phyloP scores from a whole-genome alignment of 345 rosid genomes.

The Salix purpurea region DNA sequence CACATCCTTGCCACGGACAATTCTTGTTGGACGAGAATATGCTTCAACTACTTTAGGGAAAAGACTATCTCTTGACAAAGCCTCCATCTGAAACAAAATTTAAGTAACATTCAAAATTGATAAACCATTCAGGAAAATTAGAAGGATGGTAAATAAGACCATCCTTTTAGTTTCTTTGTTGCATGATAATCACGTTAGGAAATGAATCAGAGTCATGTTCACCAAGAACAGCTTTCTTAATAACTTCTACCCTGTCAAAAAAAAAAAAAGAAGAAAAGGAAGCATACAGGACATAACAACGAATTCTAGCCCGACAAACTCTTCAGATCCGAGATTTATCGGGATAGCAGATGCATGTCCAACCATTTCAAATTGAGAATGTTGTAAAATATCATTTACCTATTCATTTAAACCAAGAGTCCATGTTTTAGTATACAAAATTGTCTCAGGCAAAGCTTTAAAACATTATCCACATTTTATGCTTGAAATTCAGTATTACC shows the following conservation, averaged over 20 bases:
- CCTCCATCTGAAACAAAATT: slow-evolving; percentile 58
- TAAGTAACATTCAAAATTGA: slow-evolving; percentile 5
- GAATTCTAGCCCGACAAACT: too few relatives aligned
- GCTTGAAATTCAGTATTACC: too few relatives aligned
- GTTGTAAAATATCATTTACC: too few relatives aligned
- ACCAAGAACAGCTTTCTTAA: neutral
- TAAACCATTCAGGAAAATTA: neutral
- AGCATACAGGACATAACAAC: too few relatives aligned
- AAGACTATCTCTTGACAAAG: slow-evolving; percentile 51
- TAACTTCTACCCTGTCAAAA: neutral
- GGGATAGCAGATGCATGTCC: too few relatives aligned
- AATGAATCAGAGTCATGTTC: neutral
- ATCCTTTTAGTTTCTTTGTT: neutral
- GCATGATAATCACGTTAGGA: neutral
- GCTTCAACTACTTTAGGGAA: slow-evolving; percentile 82
- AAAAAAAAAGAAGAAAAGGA: too few relatives aligned
- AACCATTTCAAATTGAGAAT: too few relatives aligned
- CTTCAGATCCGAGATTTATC: too few relatives aligned
- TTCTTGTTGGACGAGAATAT: slow-evolving; percentile 92
- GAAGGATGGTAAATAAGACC: neutral
- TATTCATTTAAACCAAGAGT: too few relatives aligned
- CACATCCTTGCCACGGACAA: slow-evolving; percentile 81
- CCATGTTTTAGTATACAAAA: too few relatives aligned
- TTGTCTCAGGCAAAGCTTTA: too few relatives aligned
- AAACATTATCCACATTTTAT: too few relatives aligned